These are phyloP conservation scores for Sporothrix schenckii DNA, from an alignment of 2,329 filamentous ascomycete species.

Conservation along the genomic window DNA sequence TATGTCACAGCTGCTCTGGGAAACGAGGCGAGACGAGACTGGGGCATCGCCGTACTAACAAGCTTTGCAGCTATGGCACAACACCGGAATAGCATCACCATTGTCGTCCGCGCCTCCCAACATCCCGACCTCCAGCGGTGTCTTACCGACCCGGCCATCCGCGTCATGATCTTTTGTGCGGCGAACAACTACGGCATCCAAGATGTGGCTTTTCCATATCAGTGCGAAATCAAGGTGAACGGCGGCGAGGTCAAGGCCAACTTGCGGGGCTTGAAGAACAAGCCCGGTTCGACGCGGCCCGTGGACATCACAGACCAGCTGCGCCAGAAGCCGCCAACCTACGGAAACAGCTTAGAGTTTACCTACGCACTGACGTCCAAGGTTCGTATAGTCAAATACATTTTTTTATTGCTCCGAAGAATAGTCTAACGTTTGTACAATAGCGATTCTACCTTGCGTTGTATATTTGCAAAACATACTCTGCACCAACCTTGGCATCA, in stretches of 20 bases:
- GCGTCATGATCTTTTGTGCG: slow-evolving; percentile 83
- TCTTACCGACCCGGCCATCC: slow-evolving; percentile 61
- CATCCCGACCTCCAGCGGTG: slow-evolving; percentile 59
- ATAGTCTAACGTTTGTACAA: neutral
- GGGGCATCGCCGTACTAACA: neutral
- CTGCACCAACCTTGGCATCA: slow-evolving; percentile 71
- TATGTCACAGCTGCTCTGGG: slow-evolving; percentile 50
- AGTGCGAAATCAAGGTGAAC: slow-evolving; percentile 91
- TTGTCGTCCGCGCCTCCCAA: slow-evolving; percentile 55
- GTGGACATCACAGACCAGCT: slow-evolving; percentile 84
- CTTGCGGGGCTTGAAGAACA: slow-evolving; percentile 91
- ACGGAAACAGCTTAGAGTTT: slow-evolving; percentile 77
- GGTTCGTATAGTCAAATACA: slow-evolving; percentile 49
- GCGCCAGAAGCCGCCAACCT: slow-evolving; percentile 66
- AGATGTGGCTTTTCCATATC: slow-evolving; percentile 86
- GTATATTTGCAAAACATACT: slow-evolving; percentile 73
- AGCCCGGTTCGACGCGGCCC: slow-evolving; percentile 89
- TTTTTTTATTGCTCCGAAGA: too few relatives aligned
- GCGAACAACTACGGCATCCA: slow-evolving; percentile 64
- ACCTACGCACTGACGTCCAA: slow-evolving; percentile 92
- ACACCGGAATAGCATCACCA: slow-evolving; percentile 53
- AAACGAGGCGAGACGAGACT: neutral
- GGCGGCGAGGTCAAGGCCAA: slow-evolving; percentile 88
- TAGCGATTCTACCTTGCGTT: slow-evolving; percentile 74
- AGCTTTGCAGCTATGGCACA: slow-evolving; percentile 56